Conservation (phyloP, 1,284 basidiomycete genomes). For the Cryptococcus sp. region DNA sequence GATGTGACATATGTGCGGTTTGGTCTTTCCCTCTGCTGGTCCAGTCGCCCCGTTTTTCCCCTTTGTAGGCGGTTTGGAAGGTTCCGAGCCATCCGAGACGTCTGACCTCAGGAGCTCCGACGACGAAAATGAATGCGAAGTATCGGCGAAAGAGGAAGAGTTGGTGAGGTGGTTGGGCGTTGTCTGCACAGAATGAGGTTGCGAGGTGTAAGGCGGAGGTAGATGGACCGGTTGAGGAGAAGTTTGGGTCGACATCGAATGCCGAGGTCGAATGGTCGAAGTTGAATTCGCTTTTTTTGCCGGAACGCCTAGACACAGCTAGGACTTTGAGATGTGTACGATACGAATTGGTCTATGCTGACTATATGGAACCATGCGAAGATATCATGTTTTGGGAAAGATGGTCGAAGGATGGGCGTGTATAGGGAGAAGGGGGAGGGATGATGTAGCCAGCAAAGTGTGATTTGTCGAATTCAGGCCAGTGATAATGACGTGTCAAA, state of each 20-base stretch:
- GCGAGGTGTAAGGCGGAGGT: background rate
- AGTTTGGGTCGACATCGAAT: background rate
- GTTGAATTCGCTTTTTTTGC: no score
- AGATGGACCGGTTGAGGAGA: background rate
- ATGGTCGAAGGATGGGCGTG: no score
- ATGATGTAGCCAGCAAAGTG: no score
- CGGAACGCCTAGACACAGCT: no score
- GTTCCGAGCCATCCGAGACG: background rate
- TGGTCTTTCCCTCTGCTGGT: slow-evolving; percentile 42
- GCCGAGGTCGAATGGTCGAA: no score
- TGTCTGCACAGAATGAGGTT: background rate
- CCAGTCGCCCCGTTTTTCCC: slow-evolving; percentile 44
- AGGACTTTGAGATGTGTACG: no score
- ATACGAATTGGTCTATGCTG: no score
- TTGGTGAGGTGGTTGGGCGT: slow-evolving; percentile 1
- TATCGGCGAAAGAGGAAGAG: background rate
- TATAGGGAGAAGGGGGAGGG: no score
- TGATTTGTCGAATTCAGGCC: no score
- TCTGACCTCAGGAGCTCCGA: slow-evolving; percentile 3
- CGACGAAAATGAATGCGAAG: slow-evolving; percentile 4
- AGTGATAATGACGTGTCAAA: no score
- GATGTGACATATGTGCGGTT: slow-evolving; percentile 42
- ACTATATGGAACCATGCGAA: no score
- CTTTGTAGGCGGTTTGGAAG: slow-evolving; percentile 16
- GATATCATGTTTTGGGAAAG: no score